phyloP scores from a whole-genome alignment of 192 early-diverging fungal species.

The Coemansia sp. region DNA sequence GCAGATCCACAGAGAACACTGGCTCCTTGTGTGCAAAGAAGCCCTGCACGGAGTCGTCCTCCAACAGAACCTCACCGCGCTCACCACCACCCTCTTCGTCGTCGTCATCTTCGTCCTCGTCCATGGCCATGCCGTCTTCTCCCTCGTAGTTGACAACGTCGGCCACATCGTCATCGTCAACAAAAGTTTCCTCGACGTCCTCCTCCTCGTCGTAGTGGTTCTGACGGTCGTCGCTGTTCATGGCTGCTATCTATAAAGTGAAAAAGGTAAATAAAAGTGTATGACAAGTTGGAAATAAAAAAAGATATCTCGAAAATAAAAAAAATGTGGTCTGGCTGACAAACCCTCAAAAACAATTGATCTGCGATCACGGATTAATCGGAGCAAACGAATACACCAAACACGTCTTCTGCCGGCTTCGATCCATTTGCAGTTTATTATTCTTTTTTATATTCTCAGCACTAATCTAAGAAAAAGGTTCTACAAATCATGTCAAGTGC shows the following conservation, averaged over 20 bases:
- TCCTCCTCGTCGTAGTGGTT: conserved; percentile 55
- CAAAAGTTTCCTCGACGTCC: conserved; percentile 51
- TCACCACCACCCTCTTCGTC: conserved; percentile 19
- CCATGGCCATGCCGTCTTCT: conserved; percentile 26
- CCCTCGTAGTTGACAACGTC: conserved; percentile 58
- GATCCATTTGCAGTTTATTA: neutral
- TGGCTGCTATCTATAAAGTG: conserved; percentile 5
- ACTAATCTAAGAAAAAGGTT: neutral
- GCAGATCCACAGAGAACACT: conserved; percentile 81
- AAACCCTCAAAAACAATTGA: neutral
- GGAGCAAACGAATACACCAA: neutral
- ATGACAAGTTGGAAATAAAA: conserved; percentile 1
- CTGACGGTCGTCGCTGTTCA: conserved; percentile 44
- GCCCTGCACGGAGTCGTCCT: conserved; percentile 88
- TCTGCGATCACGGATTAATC: neutral
- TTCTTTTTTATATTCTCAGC: neutral
- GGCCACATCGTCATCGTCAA: conserved; percentile 46
- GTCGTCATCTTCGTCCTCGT: conserved; percentile 57
- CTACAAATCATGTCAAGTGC: conserved; percentile 52
- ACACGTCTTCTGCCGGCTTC: neutral
- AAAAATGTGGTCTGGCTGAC: neutral
- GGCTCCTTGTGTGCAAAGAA: conserved; percentile 91
- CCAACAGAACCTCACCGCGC: conserved; percentile 27
- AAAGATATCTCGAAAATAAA: neutral
- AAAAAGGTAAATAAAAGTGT: conserved; percentile 8